Conservation (phyloP, 1,284 basidiomycete genomes). For the Sphagnurus paluster region DNA sequence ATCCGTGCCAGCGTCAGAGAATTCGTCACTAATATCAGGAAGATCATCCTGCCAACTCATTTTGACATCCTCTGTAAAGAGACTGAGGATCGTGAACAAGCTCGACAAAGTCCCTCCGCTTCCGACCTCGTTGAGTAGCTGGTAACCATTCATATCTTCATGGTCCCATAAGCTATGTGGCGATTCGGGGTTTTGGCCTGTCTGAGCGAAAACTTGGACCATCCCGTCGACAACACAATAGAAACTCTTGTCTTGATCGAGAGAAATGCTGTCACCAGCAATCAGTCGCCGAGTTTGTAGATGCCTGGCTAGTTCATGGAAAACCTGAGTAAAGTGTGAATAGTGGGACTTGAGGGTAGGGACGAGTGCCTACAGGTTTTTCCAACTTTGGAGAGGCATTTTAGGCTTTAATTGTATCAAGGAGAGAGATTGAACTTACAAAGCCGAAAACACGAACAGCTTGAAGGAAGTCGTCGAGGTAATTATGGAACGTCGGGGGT, state of each 20-base stretch:
- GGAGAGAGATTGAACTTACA: constrained; percentile 32
- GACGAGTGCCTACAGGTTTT: constrained; percentile 71
- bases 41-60: constrained; percentile 82
- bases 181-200: constrained; percentile 47
- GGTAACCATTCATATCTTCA: constrained; percentile 90
- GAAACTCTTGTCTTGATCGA: constrained; percentile 91
- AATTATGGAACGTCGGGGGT: constrained; percentile 87
- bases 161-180: constrained; percentile 70
- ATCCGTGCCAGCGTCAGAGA: constrained; percentile 21
- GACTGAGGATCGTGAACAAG: constrained; percentile 91
- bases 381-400: constrained; percentile 52
- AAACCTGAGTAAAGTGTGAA: constrained; percentile 54
- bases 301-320: constrained; percentile 92
- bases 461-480: constrained; percentile 92
- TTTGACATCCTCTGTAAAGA: constrained; percentile 98
- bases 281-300: constrained; percentile 89
- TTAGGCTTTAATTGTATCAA: not conserved
- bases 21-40: constrained; percentile 29
- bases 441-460: constrained; percentile 96
- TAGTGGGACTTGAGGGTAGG: not conserved
- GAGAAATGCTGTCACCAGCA: constrained; percentile 87
- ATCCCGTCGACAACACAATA: constrained; percentile 95
- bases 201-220: constrained; percentile 82
- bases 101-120: constrained; percentile 95
- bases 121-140: constrained; percentile 91